Evolutionary conservation across 305 asterid species (phyloP).

Genomic region (Fraxinus velutina): DNA sequence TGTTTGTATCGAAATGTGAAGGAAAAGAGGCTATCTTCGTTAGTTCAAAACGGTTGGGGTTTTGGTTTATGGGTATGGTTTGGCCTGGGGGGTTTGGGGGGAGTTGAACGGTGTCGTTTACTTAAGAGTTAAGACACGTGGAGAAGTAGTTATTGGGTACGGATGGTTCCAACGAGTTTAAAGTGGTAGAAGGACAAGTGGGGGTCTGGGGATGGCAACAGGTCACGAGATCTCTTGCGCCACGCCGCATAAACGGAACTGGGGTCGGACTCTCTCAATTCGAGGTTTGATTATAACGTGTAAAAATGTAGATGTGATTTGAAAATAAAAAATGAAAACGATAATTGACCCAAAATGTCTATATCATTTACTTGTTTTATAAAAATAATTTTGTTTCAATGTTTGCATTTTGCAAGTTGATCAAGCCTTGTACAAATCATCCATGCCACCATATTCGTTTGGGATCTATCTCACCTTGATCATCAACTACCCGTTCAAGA

Average conservation of each 20-base stretch:
- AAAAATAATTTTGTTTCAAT: background rate
- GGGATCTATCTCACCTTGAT: too few relatives aligned
- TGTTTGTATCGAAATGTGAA: slow-evolving; percentile 22
- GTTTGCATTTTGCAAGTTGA: too few relatives aligned
- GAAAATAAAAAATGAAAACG: background rate
- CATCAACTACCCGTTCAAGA: too few relatives aligned
- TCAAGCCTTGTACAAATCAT: background rate
- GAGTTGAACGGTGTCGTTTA: slow-evolving; percentile 12
- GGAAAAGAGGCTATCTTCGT: background rate
- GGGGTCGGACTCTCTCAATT: background rate
- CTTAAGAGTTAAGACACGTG: background rate
- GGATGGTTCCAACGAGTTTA: background rate
- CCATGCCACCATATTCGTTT: too few relatives aligned
- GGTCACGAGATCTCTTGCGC: background rate
- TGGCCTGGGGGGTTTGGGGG: background rate
- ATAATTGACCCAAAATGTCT: background rate
- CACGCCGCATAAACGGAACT: background rate
- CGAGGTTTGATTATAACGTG: background rate
- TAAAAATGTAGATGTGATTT: background rate
- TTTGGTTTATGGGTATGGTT: background rate
- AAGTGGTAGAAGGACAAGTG: background rate
- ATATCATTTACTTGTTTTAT: background rate
- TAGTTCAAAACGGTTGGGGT: slow-evolving; percentile 5
- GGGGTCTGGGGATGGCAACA: background rate
- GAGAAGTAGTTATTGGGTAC: background rate